These are phyloP conservation scores for Esteya vermicola DNA, from an alignment of 2,329 filamentous ascomycete species.

Conservation along the genomic window DNA sequence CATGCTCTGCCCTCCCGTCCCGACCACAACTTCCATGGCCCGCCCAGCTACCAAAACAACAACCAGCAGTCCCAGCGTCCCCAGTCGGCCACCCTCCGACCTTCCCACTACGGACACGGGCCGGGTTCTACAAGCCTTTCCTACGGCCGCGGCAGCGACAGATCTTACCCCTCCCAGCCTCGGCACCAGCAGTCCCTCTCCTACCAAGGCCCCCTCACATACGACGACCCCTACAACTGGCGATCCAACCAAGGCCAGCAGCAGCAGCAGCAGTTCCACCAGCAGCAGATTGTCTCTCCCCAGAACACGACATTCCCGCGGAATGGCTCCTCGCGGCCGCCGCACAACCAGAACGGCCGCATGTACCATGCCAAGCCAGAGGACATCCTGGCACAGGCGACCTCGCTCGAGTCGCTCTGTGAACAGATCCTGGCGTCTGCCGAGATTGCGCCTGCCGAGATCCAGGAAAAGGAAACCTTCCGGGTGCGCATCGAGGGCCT, in stretches of 20 bases:
- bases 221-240: conserved; percentile 15
- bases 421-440: conserved; percentile 36
- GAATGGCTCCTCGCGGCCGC: conserved; percentile 3
- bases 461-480: conserved; percentile 58
- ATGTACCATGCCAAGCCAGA: conserved; percentile 20
- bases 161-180: conserved; percentile 10
- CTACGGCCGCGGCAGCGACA: conserved; percentile 6
- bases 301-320: conserved; percentile 9
- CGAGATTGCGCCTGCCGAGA: conserved; percentile 49
- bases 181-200: conserved; percentile 19
- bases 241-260: conserved; percentile 11
- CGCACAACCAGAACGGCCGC: conserved; percentile 11
- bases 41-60: conserved; percentile 5
- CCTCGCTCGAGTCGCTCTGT: conserved; percentile 34
- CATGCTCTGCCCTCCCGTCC: no score
- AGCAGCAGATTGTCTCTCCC: no score
- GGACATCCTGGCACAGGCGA: conserved; percentile 32
- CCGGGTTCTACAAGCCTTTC: conserved; percentile 6
- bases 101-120: conserved; percentile 13
- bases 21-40: conserved; percentile 13
- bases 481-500: conserved; percentile 48
- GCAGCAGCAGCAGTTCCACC: conserved; percentile 7
- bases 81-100: conserved; percentile 19
- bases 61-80: conserved; percentile 15
- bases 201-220: conserved; percentile 15